Evolutionary conservation across 2,329 filamentous ascomycete genomes (phyloP).

Genomic region (Phoma herbarum): DNA sequence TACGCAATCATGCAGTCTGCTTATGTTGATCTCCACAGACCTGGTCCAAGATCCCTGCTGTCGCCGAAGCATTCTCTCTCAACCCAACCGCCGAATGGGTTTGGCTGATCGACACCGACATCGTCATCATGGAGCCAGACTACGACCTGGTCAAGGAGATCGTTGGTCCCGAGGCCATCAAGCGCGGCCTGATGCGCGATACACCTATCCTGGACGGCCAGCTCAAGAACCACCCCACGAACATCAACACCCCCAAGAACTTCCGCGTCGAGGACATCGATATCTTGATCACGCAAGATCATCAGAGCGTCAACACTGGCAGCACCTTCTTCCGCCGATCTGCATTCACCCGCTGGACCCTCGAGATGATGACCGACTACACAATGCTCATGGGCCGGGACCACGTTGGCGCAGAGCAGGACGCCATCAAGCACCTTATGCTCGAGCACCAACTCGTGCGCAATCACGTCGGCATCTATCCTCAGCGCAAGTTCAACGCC

Average conservation of each 20-base stretch:
- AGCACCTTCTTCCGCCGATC: constrained; percentile 52
- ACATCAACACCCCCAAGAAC: constrained; percentile 39
- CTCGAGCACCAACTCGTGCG: constrained; percentile 49
- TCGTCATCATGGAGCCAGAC: constrained; percentile 52
- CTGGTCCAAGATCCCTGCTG: constrained; percentile 55
- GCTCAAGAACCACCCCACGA: constrained; percentile 39
- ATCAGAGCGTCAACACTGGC: constrained; percentile 53
- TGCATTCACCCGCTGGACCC: constrained; percentile 48
- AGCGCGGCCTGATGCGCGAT: constrained; percentile 38
- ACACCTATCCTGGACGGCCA: constrained; percentile 40
- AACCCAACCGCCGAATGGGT: constrained; percentile 53
- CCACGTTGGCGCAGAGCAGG: constrained; percentile 49
- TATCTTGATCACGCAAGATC: constrained; percentile 53
- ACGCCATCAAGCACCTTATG: constrained; percentile 48
- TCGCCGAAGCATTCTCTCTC: constrained; percentile 52
- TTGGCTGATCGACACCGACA: constrained; percentile 55
- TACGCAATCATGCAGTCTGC: background rate
- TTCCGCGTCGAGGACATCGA: constrained; percentile 49
- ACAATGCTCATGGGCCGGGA: constrained; percentile 48
- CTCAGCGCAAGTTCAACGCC: constrained; percentile 51
- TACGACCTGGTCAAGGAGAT: constrained; percentile 44
- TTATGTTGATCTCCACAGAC: constrained; percentile 27
- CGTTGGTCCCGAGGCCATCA: constrained; percentile 47
- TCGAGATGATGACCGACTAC: constrained; percentile 53
- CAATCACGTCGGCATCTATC: constrained; percentile 51